A percentile compares a stretch with the other conserved stretches of the same genome.
Evolutionary conservation across 2,329 filamentous ascomycete species (phyloP).

Genomic region (Trichophyton verrucosum): DNA sequence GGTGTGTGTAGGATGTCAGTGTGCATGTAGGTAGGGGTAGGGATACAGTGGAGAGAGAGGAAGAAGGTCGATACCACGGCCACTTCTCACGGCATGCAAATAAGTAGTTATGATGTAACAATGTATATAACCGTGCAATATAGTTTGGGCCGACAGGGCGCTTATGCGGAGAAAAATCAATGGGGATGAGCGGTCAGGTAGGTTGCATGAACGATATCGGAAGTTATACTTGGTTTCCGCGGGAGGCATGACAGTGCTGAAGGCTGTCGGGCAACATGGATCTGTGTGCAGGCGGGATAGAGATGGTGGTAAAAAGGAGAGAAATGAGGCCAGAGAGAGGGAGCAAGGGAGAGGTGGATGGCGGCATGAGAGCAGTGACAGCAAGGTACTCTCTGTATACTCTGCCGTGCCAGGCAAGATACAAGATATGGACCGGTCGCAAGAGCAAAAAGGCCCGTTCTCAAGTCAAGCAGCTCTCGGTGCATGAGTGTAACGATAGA

Average conservation of each 20-base stretch:
- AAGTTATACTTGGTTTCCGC: no score
- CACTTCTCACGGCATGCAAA: neutral
- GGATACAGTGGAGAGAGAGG: neutral
- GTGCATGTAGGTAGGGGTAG: neutral
- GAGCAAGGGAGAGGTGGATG: neutral
- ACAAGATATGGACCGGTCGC: neutral
- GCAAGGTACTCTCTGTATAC: neutral
- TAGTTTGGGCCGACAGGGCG: neutral
- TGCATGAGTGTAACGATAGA: neutral
- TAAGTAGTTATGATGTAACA: neutral
- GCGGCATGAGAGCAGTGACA: neutral
- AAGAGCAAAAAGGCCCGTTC: neutral
- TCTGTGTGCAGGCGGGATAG: neutral
- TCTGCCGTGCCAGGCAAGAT: neutral
- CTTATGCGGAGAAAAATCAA: neutral
- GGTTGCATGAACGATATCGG: slow-evolving; percentile 2
- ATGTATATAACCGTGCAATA: neutral
- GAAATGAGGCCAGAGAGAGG: neutral
- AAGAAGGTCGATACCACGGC: slow-evolving; percentile 1
- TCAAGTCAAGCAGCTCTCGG: neutral
- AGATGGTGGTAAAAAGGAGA: neutral
- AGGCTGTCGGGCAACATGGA: no score
- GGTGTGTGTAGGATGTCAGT: neutral
- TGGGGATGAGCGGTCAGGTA: neutral
- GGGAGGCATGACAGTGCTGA: no score